phyloP scores from a whole-genome alignment of 2,329 filamentous ascomycete species.

The Neoscytalidium dimidiatum region DNA sequence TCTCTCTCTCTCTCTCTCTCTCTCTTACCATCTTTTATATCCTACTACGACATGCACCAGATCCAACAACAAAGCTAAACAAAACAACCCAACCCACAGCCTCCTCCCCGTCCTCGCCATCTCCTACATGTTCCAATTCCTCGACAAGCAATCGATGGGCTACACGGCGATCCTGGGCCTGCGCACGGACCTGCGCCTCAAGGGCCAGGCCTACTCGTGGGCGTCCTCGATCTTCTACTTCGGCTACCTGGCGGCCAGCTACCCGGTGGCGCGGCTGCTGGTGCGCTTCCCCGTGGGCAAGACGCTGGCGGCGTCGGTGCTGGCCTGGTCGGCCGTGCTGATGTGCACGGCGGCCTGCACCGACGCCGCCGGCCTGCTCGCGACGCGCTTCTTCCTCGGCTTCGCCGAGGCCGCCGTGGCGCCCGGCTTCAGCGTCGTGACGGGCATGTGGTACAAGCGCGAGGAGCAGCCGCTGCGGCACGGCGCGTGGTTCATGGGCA shows the following conservation, averaged over 20 bases:
- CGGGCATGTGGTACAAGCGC: slow-evolving; percentile 27
- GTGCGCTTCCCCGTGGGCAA: slow-evolving; percentile 20
- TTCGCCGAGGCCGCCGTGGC: slow-evolving; percentile 29
- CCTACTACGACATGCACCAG: not conserved
- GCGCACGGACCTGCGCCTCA: slow-evolving; percentile 24
- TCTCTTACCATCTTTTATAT: too few relatives aligned
- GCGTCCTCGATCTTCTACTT: slow-evolving; percentile 29
- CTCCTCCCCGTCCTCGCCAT: slow-evolving; percentile 24
- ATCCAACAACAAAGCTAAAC: not conserved
- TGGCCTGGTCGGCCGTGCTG: slow-evolving; percentile 11
- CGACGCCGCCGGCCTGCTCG: slow-evolving; percentile 27
- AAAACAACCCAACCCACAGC: not conserved
- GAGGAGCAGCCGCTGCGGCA: slow-evolving; percentile 1
- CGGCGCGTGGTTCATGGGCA: slow-evolving; percentile 19
- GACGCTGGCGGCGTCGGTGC: slow-evolving; percentile 13
- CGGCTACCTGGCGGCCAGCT: slow-evolving; percentile 20
- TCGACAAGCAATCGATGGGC: slow-evolving; percentile 25
- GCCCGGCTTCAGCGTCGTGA: slow-evolving; percentile 33
- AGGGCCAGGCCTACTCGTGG: slow-evolving; percentile 29
- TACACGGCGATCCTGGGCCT: slow-evolving; percentile 29
- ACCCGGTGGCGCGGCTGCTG: slow-evolving; percentile 16
- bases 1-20: too few relatives aligned
- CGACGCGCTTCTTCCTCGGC: slow-evolving; percentile 27
- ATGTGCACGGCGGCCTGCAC: not conserved
- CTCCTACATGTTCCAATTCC: slow-evolving; percentile 26